Evolutionary conservation across 2,329 filamentous ascomycete genomes (phyloP), one percentile per base, ranked within the genome.

Genomic region (Diaporthe aspalathi): DNA sequence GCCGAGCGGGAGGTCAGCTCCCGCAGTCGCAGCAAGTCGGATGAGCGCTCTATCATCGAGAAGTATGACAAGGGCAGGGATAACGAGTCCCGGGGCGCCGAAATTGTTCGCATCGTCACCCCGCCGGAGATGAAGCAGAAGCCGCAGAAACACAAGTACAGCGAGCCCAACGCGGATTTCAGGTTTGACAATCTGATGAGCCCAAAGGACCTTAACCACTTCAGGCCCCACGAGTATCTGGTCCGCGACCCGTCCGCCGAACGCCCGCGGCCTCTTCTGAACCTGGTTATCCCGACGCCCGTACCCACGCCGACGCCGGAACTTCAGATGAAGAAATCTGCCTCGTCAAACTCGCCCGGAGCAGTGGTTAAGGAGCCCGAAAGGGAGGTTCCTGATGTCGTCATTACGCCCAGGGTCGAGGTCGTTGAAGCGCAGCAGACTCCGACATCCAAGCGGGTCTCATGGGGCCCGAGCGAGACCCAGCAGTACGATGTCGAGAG

Each of bases 401-500:
- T 81, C 8, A 78, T 83, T 66, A 82, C 76, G 47, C 77, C 84
- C 27, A 81, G 79, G 54, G 83, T 83, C 14, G 84, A 88, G 67
- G 77, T 83, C 45, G 77, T 84, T 14, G 84, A 88, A 66, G 80
- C 80, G 1, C 77, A 81, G n/a, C 82, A 84, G 66, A 52, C 70
- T 5, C 62, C 73, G 6, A 40, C 87, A 8, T 62, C 63, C 27
- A 91, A 91, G 75, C 85, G 82, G 52, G 90, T 92, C 5, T 90
- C 85, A 16, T 92, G 89, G 90, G 90, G 89, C 14, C 83, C 90
- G 72, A 90, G 91, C 73, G 85, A 90, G 76, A 91, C 87, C 5
- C 89, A 91, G 77, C 87, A 89, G 72, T 92, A 89, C 73, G 88
- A 91, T 62, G 84, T 88, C 14, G 88, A 89, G 71, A 91, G 86